Conservation (phyloP, 768 basidiomycete genomes). For the Boletus fagicola region DNA sequence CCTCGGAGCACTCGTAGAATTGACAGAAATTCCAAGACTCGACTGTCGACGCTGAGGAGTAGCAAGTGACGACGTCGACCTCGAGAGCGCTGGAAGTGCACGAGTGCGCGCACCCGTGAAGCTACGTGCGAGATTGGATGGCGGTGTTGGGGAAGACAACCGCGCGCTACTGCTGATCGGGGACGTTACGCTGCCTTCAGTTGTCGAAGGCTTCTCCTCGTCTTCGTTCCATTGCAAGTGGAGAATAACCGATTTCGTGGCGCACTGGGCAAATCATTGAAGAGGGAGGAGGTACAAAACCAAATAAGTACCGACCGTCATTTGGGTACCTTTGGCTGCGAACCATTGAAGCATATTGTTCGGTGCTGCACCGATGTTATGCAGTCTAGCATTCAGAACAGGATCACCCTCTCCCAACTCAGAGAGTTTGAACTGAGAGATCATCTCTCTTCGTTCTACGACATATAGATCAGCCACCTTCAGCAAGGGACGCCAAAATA, state of each 20-base stretch:
- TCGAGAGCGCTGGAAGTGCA: conserved; percentile 50
- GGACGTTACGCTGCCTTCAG: conserved; percentile 21
- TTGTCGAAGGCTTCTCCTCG: conserved; percentile 29
- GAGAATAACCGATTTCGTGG: conserved; percentile 82
- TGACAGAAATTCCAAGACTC: conserved; percentile 34
- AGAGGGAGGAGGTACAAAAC: not conserved
- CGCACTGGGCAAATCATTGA: conserved; percentile 54
- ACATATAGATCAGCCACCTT: conserved; percentile 6
- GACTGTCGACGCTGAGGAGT: conserved; percentile 43
- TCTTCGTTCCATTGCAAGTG: conserved; percentile 86
- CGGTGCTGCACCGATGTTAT: conserved; percentile 75
- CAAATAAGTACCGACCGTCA: conserved; percentile 60
- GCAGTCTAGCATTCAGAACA: conserved; percentile 60
- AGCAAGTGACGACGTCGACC: conserved; percentile 47
- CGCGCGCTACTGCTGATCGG: conserved; percentile 23
- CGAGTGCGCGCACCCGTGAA: conserved; percentile 38
- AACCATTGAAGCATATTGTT: conserved; percentile 96
- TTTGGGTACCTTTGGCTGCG: conserved; percentile 84
- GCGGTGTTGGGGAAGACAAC: conserved; percentile 31
- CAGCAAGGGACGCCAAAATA: not conserved
- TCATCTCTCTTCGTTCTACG: conserved; percentile 75
- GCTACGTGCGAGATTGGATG: conserved; percentile 19
- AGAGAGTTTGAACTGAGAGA: conserved; percentile 85
- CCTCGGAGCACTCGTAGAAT: conserved; percentile 37
- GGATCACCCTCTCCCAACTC: conserved; percentile 73